Evolutionary conservation across 192 early-diverging fungal species (phyloP).

Genomic region (Cetraspora pellucida): DNA sequence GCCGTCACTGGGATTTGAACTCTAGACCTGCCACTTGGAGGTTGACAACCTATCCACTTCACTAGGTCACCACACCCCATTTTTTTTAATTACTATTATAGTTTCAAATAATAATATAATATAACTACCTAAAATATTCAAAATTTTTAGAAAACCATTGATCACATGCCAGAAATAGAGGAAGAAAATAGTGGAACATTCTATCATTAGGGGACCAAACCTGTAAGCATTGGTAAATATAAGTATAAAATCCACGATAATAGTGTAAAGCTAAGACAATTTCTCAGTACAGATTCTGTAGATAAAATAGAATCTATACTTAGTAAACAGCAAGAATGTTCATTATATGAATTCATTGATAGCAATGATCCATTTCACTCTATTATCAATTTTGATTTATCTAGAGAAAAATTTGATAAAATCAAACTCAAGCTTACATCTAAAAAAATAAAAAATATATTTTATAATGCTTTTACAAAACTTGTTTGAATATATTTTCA

Average conservation of each 20-base stretch:
- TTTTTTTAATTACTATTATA: neutral
- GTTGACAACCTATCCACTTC: too few relatives aligned
- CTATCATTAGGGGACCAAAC: neutral
- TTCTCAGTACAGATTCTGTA: neutral
- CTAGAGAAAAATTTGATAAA: neutral
- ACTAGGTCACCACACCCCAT: too few relatives aligned
- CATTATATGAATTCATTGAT: conserved; percentile 23
- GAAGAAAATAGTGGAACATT: neutral
- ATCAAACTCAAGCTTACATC: conserved; percentile 7
- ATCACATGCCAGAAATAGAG: neutral
- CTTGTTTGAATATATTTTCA: neutral
- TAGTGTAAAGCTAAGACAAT: neutral
- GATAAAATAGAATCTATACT: neutral
- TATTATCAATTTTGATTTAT: conserved; percentile 20
- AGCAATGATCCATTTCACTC: neutral
- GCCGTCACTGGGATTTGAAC: too few relatives aligned
- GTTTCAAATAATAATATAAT: neutral
- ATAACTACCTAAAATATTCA: neutral
- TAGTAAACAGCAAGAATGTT: neutral
- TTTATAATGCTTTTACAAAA: neutral
- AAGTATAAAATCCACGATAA: neutral
- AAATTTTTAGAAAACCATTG: neutral
- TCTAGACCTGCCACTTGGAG: too few relatives aligned
- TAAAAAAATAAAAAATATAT: neutral
- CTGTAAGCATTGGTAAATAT: neutral